Evolutionary conservation across 1,139 yeast genomes (phyloP), one percentile per base, ranked within the genome.

Genomic region (Yamadazyma diospyri): DNA sequence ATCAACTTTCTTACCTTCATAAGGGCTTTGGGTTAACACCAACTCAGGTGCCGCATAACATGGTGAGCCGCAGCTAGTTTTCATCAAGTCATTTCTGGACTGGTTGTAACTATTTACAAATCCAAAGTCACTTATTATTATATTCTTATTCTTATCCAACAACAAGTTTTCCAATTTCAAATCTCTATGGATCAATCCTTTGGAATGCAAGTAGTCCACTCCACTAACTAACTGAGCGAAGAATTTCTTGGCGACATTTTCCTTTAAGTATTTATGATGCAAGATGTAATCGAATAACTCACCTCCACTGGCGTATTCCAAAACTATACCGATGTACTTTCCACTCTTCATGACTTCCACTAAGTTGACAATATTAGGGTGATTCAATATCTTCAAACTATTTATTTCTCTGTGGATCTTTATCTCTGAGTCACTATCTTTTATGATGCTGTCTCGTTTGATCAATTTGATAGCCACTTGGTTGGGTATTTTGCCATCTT

Each of bases 21-120:
- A 92, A 14, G 94, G 92, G 35, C 78, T 72, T 47, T 82, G 89
- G 10, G 94, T 81, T 25, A 89, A 81, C 4, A 92, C 98, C 40
- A 92, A 66, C 57, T 92, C 98, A 0, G 98, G 98, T 3, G 98
- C 98, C 0, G 97, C 97, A 58, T 92, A 92, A 58, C 98, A 89
- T 0, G 98, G 98, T 5, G 96, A 86, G 2, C 99, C 99, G 60
- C 99, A 92, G 30, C 92, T 80, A 1, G 98, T 92, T 55, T 81
- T 82, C 98, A 92, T 92, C 35, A 87, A 65, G 54, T 87, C 96
- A 43, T 68, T 67, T 44, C 73, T 73, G 6, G 27, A 28, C 20
- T 71, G 72, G 39, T 74, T 72, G 61, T 87, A 92, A 25, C 94
- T 81, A 60, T 92, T 92, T 27, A 94, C 98, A 61, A 92, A 92